Conservation (phyloP, 2,329 filamentous ascomycete species). For the Davidsoniella eucalypti region DNA sequence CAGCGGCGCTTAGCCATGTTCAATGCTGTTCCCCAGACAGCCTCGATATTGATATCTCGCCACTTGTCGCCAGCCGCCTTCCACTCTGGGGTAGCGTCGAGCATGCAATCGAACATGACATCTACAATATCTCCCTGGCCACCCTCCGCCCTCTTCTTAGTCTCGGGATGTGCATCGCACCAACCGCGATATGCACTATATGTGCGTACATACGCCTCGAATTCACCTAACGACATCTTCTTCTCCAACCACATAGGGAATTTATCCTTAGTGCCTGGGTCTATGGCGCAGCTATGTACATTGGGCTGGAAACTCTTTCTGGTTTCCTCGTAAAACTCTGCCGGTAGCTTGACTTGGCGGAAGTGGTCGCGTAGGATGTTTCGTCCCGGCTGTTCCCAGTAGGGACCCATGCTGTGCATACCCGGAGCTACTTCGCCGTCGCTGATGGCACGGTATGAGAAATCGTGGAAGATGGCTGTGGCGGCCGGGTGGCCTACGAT, state of each 20-base stretch:
- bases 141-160: conserved; percentile 32
- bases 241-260: conserved; percentile 33
- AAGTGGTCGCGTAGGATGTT: conserved; percentile 35
- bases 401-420: conserved; percentile 34
- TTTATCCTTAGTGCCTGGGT: conserved; percentile 16
- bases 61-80: conserved; percentile 30
- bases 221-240: conserved; percentile 36
- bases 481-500: conserved; percentile 36
- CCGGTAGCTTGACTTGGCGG: conserved; percentile 34
- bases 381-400: conserved; percentile 46
- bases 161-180: conserved; percentile 36
- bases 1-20: conserved; percentile 33
- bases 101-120: conserved; percentile 41
- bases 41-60: conserved; percentile 36
- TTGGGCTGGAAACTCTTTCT: conserved; percentile 42
- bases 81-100: conserved; percentile 36
- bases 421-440: conserved; percentile 27
- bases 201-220: conserved; percentile 45
- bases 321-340: conserved; percentile 31
- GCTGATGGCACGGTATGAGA: conserved; percentile 30
- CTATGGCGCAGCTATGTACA: conserved; percentile 21
- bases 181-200: conserved; percentile 44
- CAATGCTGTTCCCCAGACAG: conserved; percentile 45
- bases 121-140: conserved; percentile 47
- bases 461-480: conserved; percentile 36